A percentile compares a stretch with the other conserved stretches of the same genome.
phyloP scores from a whole-genome alignment of 2,329 filamentous ascomycete genomes.

The Rutstroemia sydowiana region DNA sequence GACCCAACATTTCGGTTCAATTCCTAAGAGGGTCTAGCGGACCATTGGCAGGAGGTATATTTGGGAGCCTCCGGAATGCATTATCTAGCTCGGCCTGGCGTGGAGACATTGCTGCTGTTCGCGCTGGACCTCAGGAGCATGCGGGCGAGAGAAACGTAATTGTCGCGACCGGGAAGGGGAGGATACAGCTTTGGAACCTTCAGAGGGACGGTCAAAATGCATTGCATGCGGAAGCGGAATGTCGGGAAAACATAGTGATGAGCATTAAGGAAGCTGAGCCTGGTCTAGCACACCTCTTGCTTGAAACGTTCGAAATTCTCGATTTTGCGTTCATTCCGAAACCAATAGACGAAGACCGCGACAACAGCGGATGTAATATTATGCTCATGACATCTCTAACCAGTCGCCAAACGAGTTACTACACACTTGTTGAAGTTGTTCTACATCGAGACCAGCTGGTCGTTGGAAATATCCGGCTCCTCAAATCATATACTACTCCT shows the following conservation, averaged over 20 bases:
- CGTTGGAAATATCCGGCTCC: conserved; percentile 60
- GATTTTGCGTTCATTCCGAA: conserved; percentile 69
- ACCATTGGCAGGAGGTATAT: conserved; percentile 54
- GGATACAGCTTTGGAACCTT: conserved; percentile 79
- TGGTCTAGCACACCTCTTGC: conserved; percentile 40
- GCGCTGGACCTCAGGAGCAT: conserved; percentile 61
- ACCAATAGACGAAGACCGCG: conserved; percentile 42
- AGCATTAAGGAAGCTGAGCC: conserved; percentile 52
- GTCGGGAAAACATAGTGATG: conserved; percentile 54
- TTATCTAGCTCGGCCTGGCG: conserved; percentile 63
- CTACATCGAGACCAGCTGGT: conserved; percentile 46
- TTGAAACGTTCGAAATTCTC: conserved; percentile 62
- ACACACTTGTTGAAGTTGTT: conserved; percentile 67
- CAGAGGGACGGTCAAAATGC: conserved; percentile 81
- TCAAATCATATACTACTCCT: conserved; percentile 56
- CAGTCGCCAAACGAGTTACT: conserved; percentile 48
- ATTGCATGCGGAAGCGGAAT: conserved; percentile 63
- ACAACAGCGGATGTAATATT: conserved; percentile 48
- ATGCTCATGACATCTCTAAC: conserved; percentile 54
- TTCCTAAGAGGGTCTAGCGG: conserved; percentile 60
- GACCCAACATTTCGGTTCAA: conserved; percentile 70
- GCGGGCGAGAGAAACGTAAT: conserved; percentile 82
- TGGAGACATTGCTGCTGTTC: conserved; percentile 74
- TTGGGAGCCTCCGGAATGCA: conserved; percentile 73
- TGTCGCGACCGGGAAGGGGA: conserved; percentile 68